These are phyloP conservation scores for Chernovozyma sophiae-reginae DNA, from an alignment of 1,139 yeast species.

Conservation along the genomic window DNA sequence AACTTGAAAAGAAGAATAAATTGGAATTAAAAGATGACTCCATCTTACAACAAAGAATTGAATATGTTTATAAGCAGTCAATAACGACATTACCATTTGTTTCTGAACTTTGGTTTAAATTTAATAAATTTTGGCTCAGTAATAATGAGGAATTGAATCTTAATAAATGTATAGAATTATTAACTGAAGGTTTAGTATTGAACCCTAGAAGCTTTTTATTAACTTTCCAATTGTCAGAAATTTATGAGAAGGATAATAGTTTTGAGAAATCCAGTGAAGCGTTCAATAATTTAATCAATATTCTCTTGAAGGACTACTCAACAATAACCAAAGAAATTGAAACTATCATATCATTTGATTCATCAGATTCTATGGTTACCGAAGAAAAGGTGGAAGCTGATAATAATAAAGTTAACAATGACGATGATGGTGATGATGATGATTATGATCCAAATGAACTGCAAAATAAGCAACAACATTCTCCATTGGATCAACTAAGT, in stretches of 20 bases:
- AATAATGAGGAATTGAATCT: conserved; percentile 34
- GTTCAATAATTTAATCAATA: conserved; percentile 47
- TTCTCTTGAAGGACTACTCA: conserved; percentile 32
- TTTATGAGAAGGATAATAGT: conserved; percentile 58
- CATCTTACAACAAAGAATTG: conserved; percentile 54
- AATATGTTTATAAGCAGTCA: conserved; percentile 71
- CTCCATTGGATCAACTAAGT: conserved; percentile 14
- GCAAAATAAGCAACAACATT: not conserved
- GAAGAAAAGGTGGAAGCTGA: conserved; percentile 8
- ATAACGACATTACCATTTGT: conserved; percentile 63
- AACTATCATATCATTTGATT: conserved; percentile 15
- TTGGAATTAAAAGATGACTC: conserved; percentile 52
- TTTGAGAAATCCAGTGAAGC: conserved; percentile 48
- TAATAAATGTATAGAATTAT: conserved; percentile 33
- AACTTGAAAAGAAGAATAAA: conserved; percentile 73
- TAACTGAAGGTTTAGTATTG: conserved; percentile 54
- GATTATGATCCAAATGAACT: conserved; percentile 10
- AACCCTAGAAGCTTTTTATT: conserved; percentile 73
- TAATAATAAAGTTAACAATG: conserved; percentile 15
- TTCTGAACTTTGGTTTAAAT: conserved; percentile 86
- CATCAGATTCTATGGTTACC: conserved; percentile 4
- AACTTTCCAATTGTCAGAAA: conserved; percentile 64
- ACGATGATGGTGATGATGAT: conserved; percentile 12
- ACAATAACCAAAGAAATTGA: conserved; percentile 19
- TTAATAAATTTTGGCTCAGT: conserved; percentile 27